Evolutionary conservation across 2,329 filamentous ascomycete genomes (phyloP).

Genomic region (Alternaria tenuissima): DNA sequence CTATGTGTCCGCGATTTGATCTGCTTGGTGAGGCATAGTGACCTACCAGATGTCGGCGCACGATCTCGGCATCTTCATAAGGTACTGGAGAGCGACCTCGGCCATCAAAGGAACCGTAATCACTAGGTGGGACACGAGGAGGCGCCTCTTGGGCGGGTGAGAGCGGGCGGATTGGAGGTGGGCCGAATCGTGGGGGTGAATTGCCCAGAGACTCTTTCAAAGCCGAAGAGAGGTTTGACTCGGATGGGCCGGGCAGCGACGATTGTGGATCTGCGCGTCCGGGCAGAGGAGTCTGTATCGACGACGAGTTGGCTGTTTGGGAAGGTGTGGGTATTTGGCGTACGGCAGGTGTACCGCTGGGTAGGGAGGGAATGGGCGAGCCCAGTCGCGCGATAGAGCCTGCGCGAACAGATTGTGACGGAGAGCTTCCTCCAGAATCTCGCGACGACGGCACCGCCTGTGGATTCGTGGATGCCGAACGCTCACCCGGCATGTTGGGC

Average conservation of each 20-base stretch:
- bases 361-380: slow-evolving; percentile 61
- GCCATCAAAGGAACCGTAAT: slow-evolving; percentile 86
- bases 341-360: slow-evolving; percentile 56
- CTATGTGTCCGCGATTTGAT: slow-evolving; percentile 36
- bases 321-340: slow-evolving; percentile 61
- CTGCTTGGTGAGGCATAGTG: slow-evolving; percentile 50
- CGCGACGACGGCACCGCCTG: slow-evolving; percentile 36
- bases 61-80: slow-evolving; percentile 88
- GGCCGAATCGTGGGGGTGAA: slow-evolving; percentile 73
- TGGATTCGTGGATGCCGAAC: slow-evolving; percentile 34
- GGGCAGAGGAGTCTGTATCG: slow-evolving; percentile 68
- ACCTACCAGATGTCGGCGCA: slow-evolving; percentile 84
- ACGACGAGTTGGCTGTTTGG: slow-evolving; percentile 54
- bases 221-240: slow-evolving; percentile 89
- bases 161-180: slow-evolving; percentile 61
- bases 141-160: slow-evolving; percentile 62
- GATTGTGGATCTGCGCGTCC: slow-evolving; percentile 64
- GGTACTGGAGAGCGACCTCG: slow-evolving; percentile 65
- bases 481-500: slow-evolving; percentile 31
- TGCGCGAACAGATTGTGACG: slow-evolving; percentile 57
- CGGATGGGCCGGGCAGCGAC: slow-evolving; percentile 76
- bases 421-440: slow-evolving; percentile 38
- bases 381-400: slow-evolving; percentile 64
- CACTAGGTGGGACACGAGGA: slow-evolving; percentile 68
- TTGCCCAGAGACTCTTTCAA: slow-evolving; percentile 76